Percentiles rank a stretch among this genome's conserved stretches.
These are phyloP conservation scores for Endothia cerciana DNA, from an alignment of 2,329 filamentous ascomycete genomes.

Conservation along the genomic window DNA sequence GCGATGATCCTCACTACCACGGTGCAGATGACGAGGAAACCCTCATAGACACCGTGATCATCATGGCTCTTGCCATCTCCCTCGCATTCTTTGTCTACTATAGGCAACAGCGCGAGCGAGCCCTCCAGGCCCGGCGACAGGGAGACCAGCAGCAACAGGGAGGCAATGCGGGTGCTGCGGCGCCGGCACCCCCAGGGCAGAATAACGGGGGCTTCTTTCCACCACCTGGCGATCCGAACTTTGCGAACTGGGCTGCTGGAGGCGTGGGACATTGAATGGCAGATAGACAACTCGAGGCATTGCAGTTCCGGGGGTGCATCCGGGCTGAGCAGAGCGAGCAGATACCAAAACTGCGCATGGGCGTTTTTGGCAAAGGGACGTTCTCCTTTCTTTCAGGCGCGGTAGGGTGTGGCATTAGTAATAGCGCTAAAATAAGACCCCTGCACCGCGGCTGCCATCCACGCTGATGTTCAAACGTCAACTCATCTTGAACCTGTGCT, in stretches of 20 bases:
- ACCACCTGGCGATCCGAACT: constrained; percentile 68
- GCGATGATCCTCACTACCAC: constrained; percentile 58
- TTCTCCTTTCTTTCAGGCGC: background rate
- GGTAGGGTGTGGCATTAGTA: constrained; percentile 15
- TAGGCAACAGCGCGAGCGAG: constrained; percentile 70
- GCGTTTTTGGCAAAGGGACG: constrained; percentile 6
- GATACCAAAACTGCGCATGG: constrained; percentile 12
- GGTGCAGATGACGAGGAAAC: constrained; percentile 73
- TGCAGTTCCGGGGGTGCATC: too few relatives aligned
- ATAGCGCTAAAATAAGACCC: constrained; percentile 20
- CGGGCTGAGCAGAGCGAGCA: constrained; percentile 3
- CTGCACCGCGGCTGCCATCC: constrained; percentile 14
- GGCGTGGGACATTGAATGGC: constrained; percentile 63
- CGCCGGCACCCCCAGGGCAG: constrained; percentile 23
- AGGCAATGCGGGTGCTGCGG: constrained; percentile 16
- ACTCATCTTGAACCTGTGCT: background rate
- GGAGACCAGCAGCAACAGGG: constrained; percentile 33
- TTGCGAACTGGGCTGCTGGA: constrained; percentile 65
- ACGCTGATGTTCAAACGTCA: background rate
- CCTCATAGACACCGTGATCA: constrained; percentile 81
- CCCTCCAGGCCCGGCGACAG: constrained; percentile 39
- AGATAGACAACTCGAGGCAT: constrained; percentile 34
- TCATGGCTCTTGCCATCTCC: constrained; percentile 75
- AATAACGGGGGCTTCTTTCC: constrained; percentile 44
- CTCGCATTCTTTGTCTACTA: constrained; percentile 83